Conservation (phyloP, 2,329 filamentous ascomycete genomes). For the Lecanicillium sp. region DNA sequence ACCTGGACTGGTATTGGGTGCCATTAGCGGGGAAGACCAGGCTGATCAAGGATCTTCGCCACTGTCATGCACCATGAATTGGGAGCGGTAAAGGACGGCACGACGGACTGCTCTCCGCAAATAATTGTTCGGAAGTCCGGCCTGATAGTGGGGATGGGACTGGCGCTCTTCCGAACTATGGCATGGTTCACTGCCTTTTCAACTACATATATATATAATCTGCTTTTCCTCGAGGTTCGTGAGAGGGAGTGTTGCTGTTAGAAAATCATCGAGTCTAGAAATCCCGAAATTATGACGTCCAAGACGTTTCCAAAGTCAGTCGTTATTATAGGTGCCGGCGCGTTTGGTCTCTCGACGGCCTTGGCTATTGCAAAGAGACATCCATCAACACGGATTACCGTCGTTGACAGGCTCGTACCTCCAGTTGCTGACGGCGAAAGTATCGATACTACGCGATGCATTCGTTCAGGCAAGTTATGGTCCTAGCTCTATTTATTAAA, state of each 20-base stretch:
- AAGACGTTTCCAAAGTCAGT: constrained; percentile 1
- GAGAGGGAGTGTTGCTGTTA: too few species aligned
- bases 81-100: too few species aligned
- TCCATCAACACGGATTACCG: constrained; percentile 2
- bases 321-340: constrained; percentile 8
- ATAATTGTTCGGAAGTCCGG: neutral
- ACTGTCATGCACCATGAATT: too few species aligned
- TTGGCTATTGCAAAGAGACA: constrained; percentile 4
- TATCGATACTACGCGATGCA: constrained; percentile 8
- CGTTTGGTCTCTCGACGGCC: constrained; percentile 8
- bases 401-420: constrained; percentile 19
- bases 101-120: neutral
- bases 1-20: too few species aligned
- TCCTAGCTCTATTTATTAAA: too few species aligned
- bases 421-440: constrained; percentile 10
- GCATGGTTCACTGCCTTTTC: too few species aligned
- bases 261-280: neutral
- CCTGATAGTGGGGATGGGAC: too few species aligned
- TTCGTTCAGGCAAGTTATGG: neutral
- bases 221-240: too few species aligned
- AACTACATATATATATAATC: too few species aligned
- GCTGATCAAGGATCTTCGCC: too few species aligned
- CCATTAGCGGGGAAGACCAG: too few species aligned
- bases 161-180: too few species aligned
- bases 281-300: neutral